Percentiles rank a stretch among this genome's conserved stretches.
Evolutionary conservation across 345 rosid genomes (phyloP).

Genomic region (Dipteronia dyeriana): DNA sequence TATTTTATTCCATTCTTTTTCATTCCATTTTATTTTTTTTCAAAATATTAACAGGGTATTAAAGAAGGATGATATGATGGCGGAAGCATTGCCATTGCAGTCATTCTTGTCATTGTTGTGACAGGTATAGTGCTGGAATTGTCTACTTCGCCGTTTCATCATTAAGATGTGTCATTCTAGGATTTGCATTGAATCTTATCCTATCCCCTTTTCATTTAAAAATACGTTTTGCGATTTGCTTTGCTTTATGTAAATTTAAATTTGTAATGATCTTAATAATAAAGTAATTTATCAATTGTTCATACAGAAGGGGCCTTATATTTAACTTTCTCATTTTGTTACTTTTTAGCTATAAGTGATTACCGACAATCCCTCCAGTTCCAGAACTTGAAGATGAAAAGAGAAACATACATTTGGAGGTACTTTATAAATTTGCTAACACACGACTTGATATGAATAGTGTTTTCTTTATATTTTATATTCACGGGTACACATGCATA

Average conservation of each 20-base stretch:
- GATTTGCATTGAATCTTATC: neutral
- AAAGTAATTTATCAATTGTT: too few relatives aligned
- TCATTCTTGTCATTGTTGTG: constrained; percentile 82
- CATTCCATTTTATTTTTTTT: too few relatives aligned
- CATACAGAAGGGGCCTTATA: too few relatives aligned
- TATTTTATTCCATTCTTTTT: neutral
- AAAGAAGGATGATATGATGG: constrained; percentile 98
- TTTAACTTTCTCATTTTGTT: too few relatives aligned
- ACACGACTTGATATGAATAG: neutral
- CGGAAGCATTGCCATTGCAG: constrained; percentile 94
- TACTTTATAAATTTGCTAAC: too few relatives aligned
- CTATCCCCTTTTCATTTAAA: neutral
- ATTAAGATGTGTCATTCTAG: neutral
- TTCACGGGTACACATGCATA: constrained; percentile 25
- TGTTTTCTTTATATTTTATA: constrained; percentile 13
- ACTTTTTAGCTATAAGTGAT: too few relatives aligned
- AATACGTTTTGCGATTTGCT: neutral
- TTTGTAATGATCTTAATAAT: too few relatives aligned
- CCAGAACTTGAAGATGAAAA: too few relatives aligned
- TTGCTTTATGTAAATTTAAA: neutral
- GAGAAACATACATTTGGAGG: too few relatives aligned
- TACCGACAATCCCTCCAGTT: too few relatives aligned
- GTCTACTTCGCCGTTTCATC: neutral
- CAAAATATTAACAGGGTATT: constrained; percentile 53
- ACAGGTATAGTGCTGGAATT: constrained; percentile 56